Base-by-base conservation (phyloP, 768 basidiomycete genomes). In the Cystofilobasidium capitatum region DNA sequence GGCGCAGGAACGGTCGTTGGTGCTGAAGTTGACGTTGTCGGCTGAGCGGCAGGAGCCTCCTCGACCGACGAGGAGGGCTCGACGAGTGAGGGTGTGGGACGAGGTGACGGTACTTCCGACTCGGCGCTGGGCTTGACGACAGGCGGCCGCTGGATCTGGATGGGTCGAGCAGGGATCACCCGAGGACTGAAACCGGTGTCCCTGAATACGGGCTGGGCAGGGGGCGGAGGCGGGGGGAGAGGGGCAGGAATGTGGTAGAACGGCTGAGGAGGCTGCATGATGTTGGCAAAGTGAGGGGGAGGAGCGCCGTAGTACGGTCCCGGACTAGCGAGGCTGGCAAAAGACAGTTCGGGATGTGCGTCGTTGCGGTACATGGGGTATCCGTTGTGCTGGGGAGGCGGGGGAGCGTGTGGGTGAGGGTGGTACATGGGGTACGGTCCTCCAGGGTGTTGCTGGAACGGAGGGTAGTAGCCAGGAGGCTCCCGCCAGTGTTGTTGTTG, bases 281-380 rank as follows among this genome's bases (percentile, higher is more conserved):
- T 33, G 29, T n/a, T 17, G 17, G 29, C 29, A 31, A 31, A 55
- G 51, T 55, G 51, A 14, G 26, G 51, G 29, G 47, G 47, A 22
- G 13, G 13, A 10, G 13, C 22, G 47, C 33, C 29, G 31, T 55
- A 55, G 29, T 31, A 55, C 2, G 51, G 51, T 1, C 51, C 51
- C 2, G 51, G 51, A 2, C 29, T 4, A 9, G 51, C 51, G 29
- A 55, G 29, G 51, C 51, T 55, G 12, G 51, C 51, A 17, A 55
- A 55, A 13, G 51, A 55, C 7, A 55, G 31, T 31, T 55, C 51
- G 29, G 29, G 51, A 33, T 55, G 51, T 16, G 51, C 29, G 16
- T 55, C n/a, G n/a, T n/a, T n/a, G n/a, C n/a, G 51, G 51, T 55
- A 55, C 51, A 55, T 55, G 5, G 51, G 51, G 51, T 55, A 55